Percentiles rank a stretch among this genome's conserved stretches.
phyloP scores from a whole-genome alignment of 441 rosid species.

The Theobroma grandiflorum region DNA sequence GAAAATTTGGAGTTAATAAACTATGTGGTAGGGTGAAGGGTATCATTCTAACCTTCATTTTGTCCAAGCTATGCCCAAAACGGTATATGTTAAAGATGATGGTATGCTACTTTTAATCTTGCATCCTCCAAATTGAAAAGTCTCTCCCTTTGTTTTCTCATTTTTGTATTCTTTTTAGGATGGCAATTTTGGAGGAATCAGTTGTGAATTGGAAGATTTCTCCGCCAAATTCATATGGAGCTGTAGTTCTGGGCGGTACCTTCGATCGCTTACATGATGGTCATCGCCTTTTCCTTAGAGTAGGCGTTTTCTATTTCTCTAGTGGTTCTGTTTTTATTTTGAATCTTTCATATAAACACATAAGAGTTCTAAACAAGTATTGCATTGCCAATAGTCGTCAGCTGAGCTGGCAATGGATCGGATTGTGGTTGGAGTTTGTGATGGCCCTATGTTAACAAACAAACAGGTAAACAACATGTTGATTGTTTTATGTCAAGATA shows the following conservation, averaged over 20 bases:
- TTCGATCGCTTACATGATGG: constrained; percentile 91
- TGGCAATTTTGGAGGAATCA: constrained; percentile 50
- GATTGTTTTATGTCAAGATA: not conserved
- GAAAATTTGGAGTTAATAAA: not conserved
- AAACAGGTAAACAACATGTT: constrained; percentile 55
- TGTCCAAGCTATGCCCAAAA: not conserved
- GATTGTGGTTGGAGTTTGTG: constrained; percentile 81
- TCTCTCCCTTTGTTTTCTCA: not conserved
- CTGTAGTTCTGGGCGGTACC: constrained; percentile 93
- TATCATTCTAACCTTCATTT: not conserved
- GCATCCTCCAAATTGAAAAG: not conserved
- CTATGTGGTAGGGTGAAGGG: not conserved
- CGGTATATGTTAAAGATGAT: not conserved
- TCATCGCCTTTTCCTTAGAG: constrained; percentile 88
- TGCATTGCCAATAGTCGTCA: constrained; percentile 59
- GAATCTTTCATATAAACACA: not conserved
- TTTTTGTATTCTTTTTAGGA: constrained; percentile 20
- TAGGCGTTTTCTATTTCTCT: constrained; percentile 13
- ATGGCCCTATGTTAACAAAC: constrained; percentile 81
- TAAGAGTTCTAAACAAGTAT: not conserved
- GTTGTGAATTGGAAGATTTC: constrained; percentile 40
- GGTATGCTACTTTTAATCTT: not conserved
- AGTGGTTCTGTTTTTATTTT: not conserved
- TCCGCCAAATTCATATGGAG: constrained; percentile 59
- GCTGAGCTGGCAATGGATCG: constrained; percentile 75